Base-by-base conservation (phyloP, 345 rosid species). In the Carallia brachiata region DNA sequence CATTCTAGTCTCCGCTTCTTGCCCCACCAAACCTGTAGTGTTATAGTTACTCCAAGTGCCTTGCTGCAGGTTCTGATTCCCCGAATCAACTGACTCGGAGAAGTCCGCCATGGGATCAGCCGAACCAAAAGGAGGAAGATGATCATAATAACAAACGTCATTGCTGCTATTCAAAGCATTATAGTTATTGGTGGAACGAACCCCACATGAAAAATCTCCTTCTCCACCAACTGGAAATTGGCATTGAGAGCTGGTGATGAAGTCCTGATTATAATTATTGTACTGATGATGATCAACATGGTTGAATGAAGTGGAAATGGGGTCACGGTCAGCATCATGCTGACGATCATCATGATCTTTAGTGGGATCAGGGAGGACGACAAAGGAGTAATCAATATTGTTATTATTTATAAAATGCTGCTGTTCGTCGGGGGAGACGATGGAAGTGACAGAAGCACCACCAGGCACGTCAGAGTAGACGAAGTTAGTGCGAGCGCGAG, bases 381-480 rank as follows among this genome's bases (percentile, higher is more conserved):
- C 34, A 4, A 27, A 27, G 16, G 66, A 40, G 78, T 68, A 5
- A 63, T 56, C 4, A 4, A 32, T 62, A 75, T 18, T 66, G 75
- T 36, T 67, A 27, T 30, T 52, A 60, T 30, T 61, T 48, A 6
- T 36, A 6, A 8, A 61, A 1, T 27, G 48, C 53, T 79, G 48
- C 44, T 79, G 85, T 2, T 87, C 87, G 0, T 85, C 85, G 0
- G 97, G 97, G 71, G 97, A 88, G 61, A 85, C 27, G 58, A 90
- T 87, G 82, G 90, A 84, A 56, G 94, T 90, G 58, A 90, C 90
- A 5, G 92, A 85, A 28, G 94, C 85, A 56, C 87, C 90, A 2
- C 89, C 80, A 23, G 94, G 92, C 90, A 85, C 81, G 71, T 90
- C 94, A 0, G 94, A 89, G 84, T 90, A 90, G 57, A 90, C 81